Conservation (phyloP, 805 yeast species). For the Metschnikowia amazonensis region DNA sequence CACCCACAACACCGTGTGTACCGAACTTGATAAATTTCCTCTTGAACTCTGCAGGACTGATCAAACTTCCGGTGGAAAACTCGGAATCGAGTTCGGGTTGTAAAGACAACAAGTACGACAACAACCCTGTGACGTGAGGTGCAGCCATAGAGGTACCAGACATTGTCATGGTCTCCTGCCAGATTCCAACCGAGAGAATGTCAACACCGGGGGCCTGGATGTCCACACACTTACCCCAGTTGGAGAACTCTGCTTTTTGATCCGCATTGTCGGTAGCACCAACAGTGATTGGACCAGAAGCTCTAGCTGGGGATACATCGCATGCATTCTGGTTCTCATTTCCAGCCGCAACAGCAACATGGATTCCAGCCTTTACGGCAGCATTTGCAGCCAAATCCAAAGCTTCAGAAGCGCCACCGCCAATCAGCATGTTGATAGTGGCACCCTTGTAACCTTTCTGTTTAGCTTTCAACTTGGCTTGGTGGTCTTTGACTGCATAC, state of each 20-base stretch:
- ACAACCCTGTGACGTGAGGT: slow-evolving; percentile 68
- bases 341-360: slow-evolving; percentile 96
- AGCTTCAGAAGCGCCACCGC: slow-evolving; percentile 89
- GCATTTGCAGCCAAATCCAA: slow-evolving; percentile 86
- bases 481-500: slow-evolving; percentile 74
- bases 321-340: slow-evolving; percentile 93
- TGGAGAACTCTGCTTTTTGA: slow-evolving; percentile 90
- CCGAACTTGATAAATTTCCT: slow-evolving; percentile 42
- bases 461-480: slow-evolving; percentile 45
- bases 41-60: slow-evolving; percentile 40
- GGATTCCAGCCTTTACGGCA: slow-evolving; percentile 82
- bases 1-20: slow-evolving; percentile 44
- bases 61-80: slow-evolving; percentile 40
- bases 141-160: slow-evolving; percentile 85
- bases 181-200: slow-evolving; percentile 51
- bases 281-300: slow-evolving; percentile 80
- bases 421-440: slow-evolving; percentile 89
- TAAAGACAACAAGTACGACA: slow-evolving; percentile 45
- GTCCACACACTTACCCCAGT: slow-evolving; percentile 94
- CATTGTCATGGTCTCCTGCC: slow-evolving; percentile 22
- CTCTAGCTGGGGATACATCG: slow-evolving; percentile 86
- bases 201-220: slow-evolving; percentile 95
- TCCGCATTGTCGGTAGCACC: slow-evolving; percentile 92
- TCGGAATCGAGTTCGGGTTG: slow-evolving; percentile 19
- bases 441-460: slow-evolving; percentile 76